Conservation (phyloP, 1,284 basidiomycete species). For the Ganoderma lingzhi region DNA sequence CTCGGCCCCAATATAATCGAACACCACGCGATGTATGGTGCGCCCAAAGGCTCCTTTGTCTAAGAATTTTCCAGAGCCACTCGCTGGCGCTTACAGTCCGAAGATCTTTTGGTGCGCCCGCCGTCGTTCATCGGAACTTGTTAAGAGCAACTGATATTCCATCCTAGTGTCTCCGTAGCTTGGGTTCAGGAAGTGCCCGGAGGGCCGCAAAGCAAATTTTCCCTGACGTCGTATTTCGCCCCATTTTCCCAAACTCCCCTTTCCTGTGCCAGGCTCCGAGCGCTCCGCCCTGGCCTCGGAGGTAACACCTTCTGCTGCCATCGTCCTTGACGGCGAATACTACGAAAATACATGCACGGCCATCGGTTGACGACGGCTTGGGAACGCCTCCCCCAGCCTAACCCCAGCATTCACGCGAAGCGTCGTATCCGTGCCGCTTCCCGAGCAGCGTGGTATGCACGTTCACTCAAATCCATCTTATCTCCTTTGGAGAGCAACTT, state of each 20-base stretch:
- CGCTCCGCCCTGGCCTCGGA: slow-evolving; percentile 34
- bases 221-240: slow-evolving; percentile 12
- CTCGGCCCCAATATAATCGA: slow-evolving; percentile 8
- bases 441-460: slow-evolving; percentile 28
- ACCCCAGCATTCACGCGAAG: slow-evolving; percentile 13
- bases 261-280: slow-evolving; percentile 22
- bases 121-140: slow-evolving; percentile 19
- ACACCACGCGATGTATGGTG: slow-evolving; percentile 11
- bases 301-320: slow-evolving; percentile 19
- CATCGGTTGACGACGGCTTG: slow-evolving; percentile 22
- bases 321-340: slow-evolving; percentile 20
- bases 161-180: slow-evolving; percentile 5
- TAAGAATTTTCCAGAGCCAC: slow-evolving; percentile 17
- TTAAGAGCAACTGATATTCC: slow-evolving; percentile 20
- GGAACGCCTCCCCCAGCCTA: slow-evolving; percentile 15
- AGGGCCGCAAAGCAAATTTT: slow-evolving; percentile 21
- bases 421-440: slow-evolving; percentile 25
- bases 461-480: slow-evolving; percentile 21
- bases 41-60: slow-evolving; percentile 17
- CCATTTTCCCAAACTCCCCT: slow-evolving; percentile 18
- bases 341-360: slow-evolving; percentile 14
- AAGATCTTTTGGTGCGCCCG: slow-evolving; percentile 28
- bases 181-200: slow-evolving; percentile 4
- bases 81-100: slow-evolving; percentile 26
- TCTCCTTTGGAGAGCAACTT: slow-evolving; percentile 17